These are phyloP conservation scores for Rhodotorula sp. DNA, from an alignment of 1,284 basidiomycete species.

Conservation along the genomic window DNA sequence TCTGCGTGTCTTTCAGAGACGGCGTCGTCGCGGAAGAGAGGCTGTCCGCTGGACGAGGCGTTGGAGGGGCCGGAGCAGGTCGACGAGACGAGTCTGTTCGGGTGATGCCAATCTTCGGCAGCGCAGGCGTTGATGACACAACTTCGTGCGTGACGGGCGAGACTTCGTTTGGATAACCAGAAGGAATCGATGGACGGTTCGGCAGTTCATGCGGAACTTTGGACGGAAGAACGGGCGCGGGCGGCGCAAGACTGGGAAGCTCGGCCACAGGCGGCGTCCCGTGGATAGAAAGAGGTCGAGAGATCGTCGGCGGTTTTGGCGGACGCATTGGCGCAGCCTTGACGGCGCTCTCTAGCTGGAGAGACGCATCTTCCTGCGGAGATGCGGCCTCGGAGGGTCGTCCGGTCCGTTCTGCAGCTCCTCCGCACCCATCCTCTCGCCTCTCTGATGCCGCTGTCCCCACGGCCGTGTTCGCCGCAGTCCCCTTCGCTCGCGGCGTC, in stretches of 20 bases:
- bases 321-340: not conserved
- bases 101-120: no score
- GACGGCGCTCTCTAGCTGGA: no score
- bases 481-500: no score
- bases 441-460: not conserved
- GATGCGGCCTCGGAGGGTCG: no score
- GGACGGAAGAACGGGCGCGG: not conserved
- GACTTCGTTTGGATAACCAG: fast-evolving
- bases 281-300: not conserved
- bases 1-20: not conserved
- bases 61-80: slow-evolving; percentile 10
- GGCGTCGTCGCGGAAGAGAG: not conserved
- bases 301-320: not conserved
- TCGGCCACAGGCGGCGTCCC: not conserved
- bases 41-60: not conserved
- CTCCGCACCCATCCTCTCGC: no score
- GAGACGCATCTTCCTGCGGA: no score
- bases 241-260: not conserved
- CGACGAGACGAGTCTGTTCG: slow-evolving; percentile 7
- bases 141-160: no score
- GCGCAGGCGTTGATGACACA: no score
- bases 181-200: not conserved
- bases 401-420: not conserved
- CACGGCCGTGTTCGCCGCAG: not conserved
- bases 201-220: not conserved